Evolutionary conservation across 306 rosid genomes (phyloP).

Genomic region (Lotus japonicus): DNA sequence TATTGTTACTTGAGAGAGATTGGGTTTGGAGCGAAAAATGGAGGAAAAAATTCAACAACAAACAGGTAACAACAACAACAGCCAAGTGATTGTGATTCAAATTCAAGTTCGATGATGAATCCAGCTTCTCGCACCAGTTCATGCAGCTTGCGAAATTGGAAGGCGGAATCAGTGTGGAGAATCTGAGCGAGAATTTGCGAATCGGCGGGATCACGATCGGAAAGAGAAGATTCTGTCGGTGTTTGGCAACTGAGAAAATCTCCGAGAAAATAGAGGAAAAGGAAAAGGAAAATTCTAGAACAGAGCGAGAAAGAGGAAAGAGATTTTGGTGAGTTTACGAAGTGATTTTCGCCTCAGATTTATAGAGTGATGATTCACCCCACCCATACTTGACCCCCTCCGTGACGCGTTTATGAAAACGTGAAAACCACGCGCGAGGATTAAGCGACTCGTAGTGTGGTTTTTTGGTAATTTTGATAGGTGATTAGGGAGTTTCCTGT

Average conservation of each 20-base stretch:
- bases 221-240: not conserved
- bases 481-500: not conserved
- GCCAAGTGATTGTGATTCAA: conserved; percentile 63
- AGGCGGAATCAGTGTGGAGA: too few relatives aligned
- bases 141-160: conserved; percentile 49
- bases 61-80: conserved; percentile 47
- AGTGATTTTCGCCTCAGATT: too few relatives aligned
- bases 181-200: not conserved
- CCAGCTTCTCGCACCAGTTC: conserved; percentile 81
- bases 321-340: too few relatives aligned
- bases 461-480: not conserved
- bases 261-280: not conserved
- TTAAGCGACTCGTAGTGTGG: not conserved
- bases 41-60: too few relatives aligned
- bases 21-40: too few relatives aligned
- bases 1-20: conserved; percentile 7
- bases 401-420: too few relatives aligned
- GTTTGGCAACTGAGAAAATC: not conserved
- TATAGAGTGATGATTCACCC: too few relatives aligned
- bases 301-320: not conserved
- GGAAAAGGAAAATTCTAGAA: not conserved
- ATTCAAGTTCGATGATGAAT: conserved; percentile 49
- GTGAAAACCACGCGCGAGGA: too few relatives aligned
- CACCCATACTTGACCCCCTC: too few relatives aligned
- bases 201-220: not conserved